Base-by-base conservation (phyloP, 2,329 filamentous ascomycete genomes). In the Rhinocladiella mackenziei region DNA sequence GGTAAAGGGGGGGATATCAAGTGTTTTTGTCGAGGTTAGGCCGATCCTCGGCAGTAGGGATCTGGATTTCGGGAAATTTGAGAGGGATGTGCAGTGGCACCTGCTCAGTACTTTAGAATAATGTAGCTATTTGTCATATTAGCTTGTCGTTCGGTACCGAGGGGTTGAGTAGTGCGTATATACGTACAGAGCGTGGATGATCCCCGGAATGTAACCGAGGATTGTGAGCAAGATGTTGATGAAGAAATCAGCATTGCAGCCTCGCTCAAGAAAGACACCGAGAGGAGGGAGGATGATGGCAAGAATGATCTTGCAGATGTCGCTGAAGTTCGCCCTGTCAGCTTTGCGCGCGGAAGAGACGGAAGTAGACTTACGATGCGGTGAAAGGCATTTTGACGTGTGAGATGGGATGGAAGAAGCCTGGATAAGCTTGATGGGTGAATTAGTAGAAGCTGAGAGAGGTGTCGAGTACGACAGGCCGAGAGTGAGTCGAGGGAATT, bases 181-280 rank as follows among this genome's bases (percentile, higher is more conserved):
- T 46, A 78, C 80, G 55, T 80, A 94, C 73, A 94, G 72, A 51
- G 89, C 89, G 75, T 95, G 89, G 67, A 94, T 87, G 72, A 94
- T 89, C 68, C 88, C 86, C 55, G 84, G 84, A 61, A 89, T 77
- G 68, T 80, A 83, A 68, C 78, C 81, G 58, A 88, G 74, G 58
- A 87, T 80, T 59, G 87, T 94, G 70, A 94, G 73, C 62, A 89
- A 77, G 69, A 94, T 86, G 82, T 94, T 94, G 80, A 95, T 94
- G 69, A 91, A 75, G 62, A 95, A 75, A 65, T 94, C 86, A 57
- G 83, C 80, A 64, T 83, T 83, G 72, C 89, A 94, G 61, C 89
- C 89, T 59, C 84, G 81, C 83, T 95, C 89, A 58, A 95, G 85
- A 78, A 94, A 92, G 66, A 95, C 89, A 73, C 89, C 89, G 43